Evolutionary conservation across 352 stramenopile genomes (phyloP).

Genomic region (Halophytophthora polymorphica): DNA sequence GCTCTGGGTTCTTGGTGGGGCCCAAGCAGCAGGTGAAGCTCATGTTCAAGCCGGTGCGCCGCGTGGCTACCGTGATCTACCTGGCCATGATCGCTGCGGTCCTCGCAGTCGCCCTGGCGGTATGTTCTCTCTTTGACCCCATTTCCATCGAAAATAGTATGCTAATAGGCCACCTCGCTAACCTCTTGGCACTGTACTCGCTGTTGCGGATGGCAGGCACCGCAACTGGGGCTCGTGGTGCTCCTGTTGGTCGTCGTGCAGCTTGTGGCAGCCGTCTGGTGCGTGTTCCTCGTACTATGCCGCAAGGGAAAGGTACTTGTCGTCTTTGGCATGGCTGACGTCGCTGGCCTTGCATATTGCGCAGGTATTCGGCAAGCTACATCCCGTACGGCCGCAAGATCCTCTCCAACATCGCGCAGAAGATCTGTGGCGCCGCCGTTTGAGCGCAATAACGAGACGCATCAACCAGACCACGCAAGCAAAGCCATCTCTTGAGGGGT

Average conservation of each 20-base stretch:
- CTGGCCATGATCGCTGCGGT: constrained; percentile 76
- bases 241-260: constrained; percentile 78
- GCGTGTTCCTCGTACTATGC: constrained; percentile 2
- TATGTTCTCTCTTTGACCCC: constrained; percentile 13
- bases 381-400: constrained; percentile 85
- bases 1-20: constrained; percentile 79
- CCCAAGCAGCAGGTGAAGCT: constrained; percentile 81
- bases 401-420: constrained; percentile 59
- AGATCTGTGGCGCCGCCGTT: constrained; percentile 45
- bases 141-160: background rate
- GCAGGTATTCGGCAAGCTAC: constrained; percentile 81
- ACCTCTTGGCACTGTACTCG: constrained; percentile 1
- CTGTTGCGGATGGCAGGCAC: constrained; percentile 29
- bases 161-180: background rate
- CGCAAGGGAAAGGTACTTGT: background rate
- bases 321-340: constrained; percentile 1
- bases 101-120: constrained; percentile 64
- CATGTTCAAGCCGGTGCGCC: constrained; percentile 84
- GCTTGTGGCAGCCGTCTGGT: constrained; percentile 73
- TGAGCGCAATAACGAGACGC: constrained; percentile 13
- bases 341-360: background rate
- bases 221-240: constrained; percentile 68
- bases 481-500: constrained; percentile 1
- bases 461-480: constrained; percentile 16
- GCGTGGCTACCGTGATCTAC: constrained; percentile 72